Evolutionary conservation across 768 basidiomycete genomes (phyloP), one percentile per base, ranked within the genome.

Genomic region (Hirschioporus abietinus): DNA sequence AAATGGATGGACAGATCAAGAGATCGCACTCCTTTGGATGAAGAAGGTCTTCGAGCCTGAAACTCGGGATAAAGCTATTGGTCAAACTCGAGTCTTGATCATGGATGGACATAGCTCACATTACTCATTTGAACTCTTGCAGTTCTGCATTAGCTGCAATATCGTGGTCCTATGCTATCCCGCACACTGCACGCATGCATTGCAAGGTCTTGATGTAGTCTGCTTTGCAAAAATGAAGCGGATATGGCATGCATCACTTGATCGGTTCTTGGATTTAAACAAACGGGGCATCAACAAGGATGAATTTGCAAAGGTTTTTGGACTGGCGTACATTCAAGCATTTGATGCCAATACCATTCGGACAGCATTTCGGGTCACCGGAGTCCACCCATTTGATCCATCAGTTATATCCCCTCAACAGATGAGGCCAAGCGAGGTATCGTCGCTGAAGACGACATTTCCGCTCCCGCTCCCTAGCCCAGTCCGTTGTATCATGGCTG

Each of bases 131-230:
- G 69, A 72, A 9, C 70, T 83, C 60, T 72, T 84, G 24, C 66
- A 78, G 17, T 80, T 73, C 71, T 72, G 74, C 0, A 12, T 26
- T 4, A 68, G 67, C 57, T 69, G 79, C 71, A 80, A 82, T 65
- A 82, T 84, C 63, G 58, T 68, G 2, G 65, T 82, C 20, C 68
- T 79, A 18, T 75, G 74, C 1, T 82, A 81, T 68, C 81, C 76
- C 65, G 71, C 77, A 17, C 79, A 81, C 63, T 79, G 77, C 67
- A 81, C 77, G 0, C 78, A 82, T 72, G 74, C 74, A 0, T 70
- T 80, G 5, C 81, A 83, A 69, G 79, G 80, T 12, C 77, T 83
- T 23, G 79, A 83, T 70, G 79, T 82, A n/a, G 78, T 79, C 2
- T 80, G 79, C 67, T 83, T 83, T 70, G 76, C 73, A 35, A 72